These are phyloP conservation scores for Rhodotorula sp. DNA, from an alignment of 1,284 basidiomycete genomes.

Conservation along the genomic window DNA sequence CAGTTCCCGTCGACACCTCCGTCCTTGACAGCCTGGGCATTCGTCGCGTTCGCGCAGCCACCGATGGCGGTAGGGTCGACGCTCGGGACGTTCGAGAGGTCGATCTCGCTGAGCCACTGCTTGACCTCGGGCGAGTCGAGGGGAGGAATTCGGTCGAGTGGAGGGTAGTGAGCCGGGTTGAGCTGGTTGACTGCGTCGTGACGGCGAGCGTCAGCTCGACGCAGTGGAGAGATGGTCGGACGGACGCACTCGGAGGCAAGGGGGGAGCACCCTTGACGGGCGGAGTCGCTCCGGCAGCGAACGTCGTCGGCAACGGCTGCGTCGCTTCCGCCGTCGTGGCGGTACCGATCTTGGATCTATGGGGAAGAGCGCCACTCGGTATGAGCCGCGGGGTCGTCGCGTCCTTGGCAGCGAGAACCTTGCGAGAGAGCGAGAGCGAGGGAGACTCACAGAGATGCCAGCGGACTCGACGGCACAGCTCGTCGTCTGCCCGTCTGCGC, in stretches of 20 bases:
- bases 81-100: constrained; percentile 62
- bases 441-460: constrained; percentile 13
- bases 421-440: not conserved
- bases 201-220: too few species aligned
- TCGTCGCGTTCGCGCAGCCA: constrained; percentile 65
- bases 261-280: constrained; percentile 64
- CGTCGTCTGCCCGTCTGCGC: not conserved
- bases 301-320: constrained; percentile 53
- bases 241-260: constrained; percentile 66
- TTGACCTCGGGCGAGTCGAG: constrained; percentile 60
- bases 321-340: constrained; percentile 38
- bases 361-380: not conserved
- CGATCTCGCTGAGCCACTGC: constrained; percentile 71
- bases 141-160: constrained; percentile 66
- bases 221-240: too few species aligned
- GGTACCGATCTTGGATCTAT: constrained; percentile 32
- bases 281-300: constrained; percentile 60
- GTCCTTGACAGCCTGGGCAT: constrained; percentile 61
- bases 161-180: constrained; percentile 59
- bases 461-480: constrained; percentile 4
- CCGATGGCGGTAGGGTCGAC: constrained; percentile 59
- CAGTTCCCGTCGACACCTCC: constrained; percentile 46
- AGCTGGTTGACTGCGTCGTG: constrained; percentile 28
- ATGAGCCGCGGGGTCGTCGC: not conserved
- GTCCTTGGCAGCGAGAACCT: too few species aligned